Base-by-base conservation (phyloP, 75 land plant species). In the Sequoiadendron giganteum region DNA sequence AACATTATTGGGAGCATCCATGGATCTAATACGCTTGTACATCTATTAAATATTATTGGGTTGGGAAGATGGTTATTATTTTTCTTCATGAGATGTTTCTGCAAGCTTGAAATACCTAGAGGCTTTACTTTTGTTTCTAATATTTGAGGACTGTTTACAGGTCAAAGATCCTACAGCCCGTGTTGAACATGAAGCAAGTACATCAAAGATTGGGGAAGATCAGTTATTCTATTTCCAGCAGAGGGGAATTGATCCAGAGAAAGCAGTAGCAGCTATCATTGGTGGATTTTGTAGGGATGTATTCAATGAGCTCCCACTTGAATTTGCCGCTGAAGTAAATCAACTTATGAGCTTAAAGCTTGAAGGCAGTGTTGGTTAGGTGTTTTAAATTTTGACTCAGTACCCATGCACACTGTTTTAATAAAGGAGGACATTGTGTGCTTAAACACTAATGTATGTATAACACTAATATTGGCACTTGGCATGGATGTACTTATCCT, bases 181-280 rank as follows among this genome's bases (percentile, higher is more conserved):
- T 13, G 92, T 98, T 80, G 99, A 98, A 85, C 99, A 98, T 85
- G 99, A 98, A 93, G 99, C 99, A 47, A 97, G 95, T 81, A 98
- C 99, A 9, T 98, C 99, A 40, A 98, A 98, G 89, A 96, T 98
- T 40, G 95, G 99, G 88, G 99, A 98, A 91, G 99, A 98, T 45
- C 99, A 98, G 90, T 90, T 98, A 25, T 98, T 98, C 87, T 98
- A 98, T 91, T 98, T 97, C 89, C 99, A 98, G 89, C 99, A 98
- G 78, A 95, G 99, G 85, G 99, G 99, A 25, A 98, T 98, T 42
- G 99, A 97, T 86, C 93, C 94, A 87, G 99, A 98, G 91, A 97
- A 93, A 80, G 99, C 99, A 28, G 97, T 97, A 83, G 99, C 99
- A 76, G 95, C 99, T 54, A 98, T 98, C 90, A 96, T 98, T 40